Evolutionary conservation across 768 basidiomycete genomes (phyloP).

Genomic region (Boletus sensibilis): DNA sequence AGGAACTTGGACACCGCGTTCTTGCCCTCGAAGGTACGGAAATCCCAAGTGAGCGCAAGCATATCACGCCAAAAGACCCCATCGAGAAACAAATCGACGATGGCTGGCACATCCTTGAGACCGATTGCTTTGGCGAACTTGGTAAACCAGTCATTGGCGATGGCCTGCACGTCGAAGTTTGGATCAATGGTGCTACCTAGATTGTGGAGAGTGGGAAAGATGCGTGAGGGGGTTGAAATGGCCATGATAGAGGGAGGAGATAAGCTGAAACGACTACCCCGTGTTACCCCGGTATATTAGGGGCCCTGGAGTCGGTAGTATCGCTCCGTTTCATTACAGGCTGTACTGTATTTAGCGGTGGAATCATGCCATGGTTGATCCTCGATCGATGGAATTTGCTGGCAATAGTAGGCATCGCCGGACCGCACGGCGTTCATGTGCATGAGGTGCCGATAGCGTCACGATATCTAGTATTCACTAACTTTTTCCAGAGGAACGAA

Average conservation of each 20-base stretch:
- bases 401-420: neutral
- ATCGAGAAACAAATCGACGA: conserved; percentile 35
- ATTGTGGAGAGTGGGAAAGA: conserved; percentile 25
- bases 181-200: conserved; percentile 27
- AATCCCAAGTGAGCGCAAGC: conserved; percentile 63
- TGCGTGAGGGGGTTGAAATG: neutral
- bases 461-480: neutral
- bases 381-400: neutral
- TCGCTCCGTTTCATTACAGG: neutral
- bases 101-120: conserved; percentile 33
- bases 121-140: conserved; percentile 36
- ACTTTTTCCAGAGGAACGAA: neutral
- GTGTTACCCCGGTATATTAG: neutral
- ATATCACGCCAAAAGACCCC: conserved; percentile 57
- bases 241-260: conserved; percentile 8
- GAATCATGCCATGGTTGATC: neutral
- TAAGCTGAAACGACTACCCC: neutral
- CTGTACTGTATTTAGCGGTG: neutral
- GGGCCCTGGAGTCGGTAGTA: neutral
- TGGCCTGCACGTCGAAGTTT: conserved; percentile 35
- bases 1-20: conserved; percentile 44
- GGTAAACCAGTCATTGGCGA: conserved; percentile 44
- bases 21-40: conserved; percentile 53
- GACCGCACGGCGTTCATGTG: neutral
- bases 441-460: too few species aligned